Conservation (phyloP, 2,329 filamentous ascomycete species). For the Colletotrichum brevisporum region DNA sequence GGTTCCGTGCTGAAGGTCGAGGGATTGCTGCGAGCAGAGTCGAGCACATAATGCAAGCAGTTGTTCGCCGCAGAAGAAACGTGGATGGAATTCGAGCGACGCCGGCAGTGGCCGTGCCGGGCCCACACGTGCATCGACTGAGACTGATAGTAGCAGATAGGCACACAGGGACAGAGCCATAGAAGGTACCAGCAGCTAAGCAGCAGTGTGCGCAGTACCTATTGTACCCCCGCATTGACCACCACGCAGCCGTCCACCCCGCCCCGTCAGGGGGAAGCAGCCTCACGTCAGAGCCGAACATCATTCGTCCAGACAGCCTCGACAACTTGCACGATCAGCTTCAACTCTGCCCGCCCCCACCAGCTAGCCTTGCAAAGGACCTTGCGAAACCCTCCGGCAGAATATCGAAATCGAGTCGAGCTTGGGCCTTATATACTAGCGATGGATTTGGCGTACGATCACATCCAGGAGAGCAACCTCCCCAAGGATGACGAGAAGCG, state of each 20-base stretch:
- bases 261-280: conserved; percentile 33
- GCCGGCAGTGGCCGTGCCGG: conserved; percentile 23
- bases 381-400: conserved; percentile 21
- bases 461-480: conserved; percentile 88
- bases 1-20: background rate
- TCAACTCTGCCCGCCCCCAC: conserved; percentile 13
- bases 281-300: conserved; percentile 37
- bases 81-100: background rate
- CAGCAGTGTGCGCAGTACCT: too few relatives aligned
- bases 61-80: conserved; percentile 12
- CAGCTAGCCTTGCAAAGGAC: conserved; percentile 35
- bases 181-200: too few relatives aligned
- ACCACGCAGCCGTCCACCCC: conserved; percentile 32
- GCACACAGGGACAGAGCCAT: too few relatives aligned
- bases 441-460: conserved; percentile 98
- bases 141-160: background rate
- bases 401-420: conserved; percentile 6
- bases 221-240: conserved; percentile 35
- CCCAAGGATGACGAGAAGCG: conserved; percentile 69
- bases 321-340: conserved; percentile 28
- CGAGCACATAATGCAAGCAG: background rate
- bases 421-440: conserved; percentile 24
- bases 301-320: conserved; percentile 32
- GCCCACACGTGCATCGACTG: conserved; percentile 16
- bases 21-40: conserved; percentile 22